Evolutionary conservation across 345 rosid genomes (phyloP).

Genomic region (Mercurialis annua): DNA sequence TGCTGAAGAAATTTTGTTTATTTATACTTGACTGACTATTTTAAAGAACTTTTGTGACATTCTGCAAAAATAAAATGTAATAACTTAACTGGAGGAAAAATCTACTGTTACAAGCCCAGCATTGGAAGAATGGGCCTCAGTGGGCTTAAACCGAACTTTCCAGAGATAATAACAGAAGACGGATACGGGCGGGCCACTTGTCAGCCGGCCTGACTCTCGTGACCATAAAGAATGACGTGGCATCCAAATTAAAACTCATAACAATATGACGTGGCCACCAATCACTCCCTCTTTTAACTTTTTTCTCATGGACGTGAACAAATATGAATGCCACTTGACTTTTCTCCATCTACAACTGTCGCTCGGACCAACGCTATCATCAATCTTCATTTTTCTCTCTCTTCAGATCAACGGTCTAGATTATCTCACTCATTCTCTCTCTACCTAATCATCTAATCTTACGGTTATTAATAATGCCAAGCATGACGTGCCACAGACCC

Average conservation of each 20-base stretch:
- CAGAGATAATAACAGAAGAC: neutral
- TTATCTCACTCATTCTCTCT: neutral
- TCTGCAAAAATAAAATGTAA: neutral
- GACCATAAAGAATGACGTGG: slow-evolving; percentile 2
- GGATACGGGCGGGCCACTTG: neutral
- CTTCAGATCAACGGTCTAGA: neutral
- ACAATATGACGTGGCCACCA: slow-evolving; percentile 3
- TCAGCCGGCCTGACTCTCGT: slow-evolving; percentile 5
- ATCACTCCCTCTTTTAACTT: too few relatives aligned
- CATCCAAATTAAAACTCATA: neutral
- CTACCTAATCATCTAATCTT: neutral
- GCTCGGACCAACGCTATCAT: slow-evolving; percentile 5
- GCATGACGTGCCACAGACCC: neutral
- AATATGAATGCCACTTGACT: slow-evolving; percentile 15
- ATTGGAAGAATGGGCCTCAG: neutral
- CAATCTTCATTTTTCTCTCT: neutral
- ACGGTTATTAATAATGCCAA: neutral
- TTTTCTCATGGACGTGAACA: slow-evolving; percentile 1
- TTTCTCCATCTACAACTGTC: slow-evolving; percentile 4
- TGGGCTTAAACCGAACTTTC: neutral
- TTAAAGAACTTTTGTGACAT: too few relatives aligned
- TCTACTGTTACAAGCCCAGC: neutral
- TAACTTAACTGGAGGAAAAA: neutral
- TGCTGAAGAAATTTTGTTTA: too few relatives aligned
- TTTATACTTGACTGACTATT: too few relatives aligned